A percentile compares a stretch with the other conserved stretches of the same genome.
Conservation (phyloP, 495 filamentous ascomycete species). For the Hypoxylon crocopeplum region DNA sequence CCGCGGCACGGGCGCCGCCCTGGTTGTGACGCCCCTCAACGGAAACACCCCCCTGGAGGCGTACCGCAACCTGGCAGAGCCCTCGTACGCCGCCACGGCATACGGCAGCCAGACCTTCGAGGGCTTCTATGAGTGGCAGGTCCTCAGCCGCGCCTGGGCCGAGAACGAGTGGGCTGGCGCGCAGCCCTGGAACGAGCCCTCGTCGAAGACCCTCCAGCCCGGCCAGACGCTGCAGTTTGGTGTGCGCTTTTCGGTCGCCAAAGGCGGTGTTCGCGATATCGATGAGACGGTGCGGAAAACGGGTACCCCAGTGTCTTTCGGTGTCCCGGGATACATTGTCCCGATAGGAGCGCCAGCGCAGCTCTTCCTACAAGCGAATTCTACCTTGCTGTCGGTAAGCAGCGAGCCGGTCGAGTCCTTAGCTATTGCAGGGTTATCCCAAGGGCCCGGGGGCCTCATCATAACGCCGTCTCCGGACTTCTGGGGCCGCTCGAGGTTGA, state of each 20-base stretch:
- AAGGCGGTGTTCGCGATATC: constrained; percentile 46
- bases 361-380: constrained; percentile 47
- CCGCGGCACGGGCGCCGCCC: constrained; percentile 50
- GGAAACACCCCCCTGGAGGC: constrained; percentile 55
- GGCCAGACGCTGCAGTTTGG: constrained; percentile 52
- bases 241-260: constrained; percentile 53
- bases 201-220: constrained; percentile 47
- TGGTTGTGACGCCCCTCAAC: constrained; percentile 56
- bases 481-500: constrained; percentile 52
- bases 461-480: constrained; percentile 39
- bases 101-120: constrained; percentile 61
- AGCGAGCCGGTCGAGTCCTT: constrained; percentile 39
- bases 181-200: constrained; percentile 57
- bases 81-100: constrained; percentile 33
- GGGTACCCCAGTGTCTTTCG: constrained; percentile 51
- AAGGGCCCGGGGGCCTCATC: constrained; percentile 24
- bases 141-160: constrained; percentile 54
- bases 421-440: constrained; percentile 15
- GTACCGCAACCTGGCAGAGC: constrained; percentile 54
- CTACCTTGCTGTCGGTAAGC: constrained; percentile 29
- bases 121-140: constrained; percentile 61
- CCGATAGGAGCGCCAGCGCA: constrained; percentile 48
- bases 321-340: constrained; percentile 58
- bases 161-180: constrained; percentile 55
- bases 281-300: constrained; percentile 47